Conservation (phyloP, 163 green algal genomes). For the Scenedesmus sp. region DNA sequence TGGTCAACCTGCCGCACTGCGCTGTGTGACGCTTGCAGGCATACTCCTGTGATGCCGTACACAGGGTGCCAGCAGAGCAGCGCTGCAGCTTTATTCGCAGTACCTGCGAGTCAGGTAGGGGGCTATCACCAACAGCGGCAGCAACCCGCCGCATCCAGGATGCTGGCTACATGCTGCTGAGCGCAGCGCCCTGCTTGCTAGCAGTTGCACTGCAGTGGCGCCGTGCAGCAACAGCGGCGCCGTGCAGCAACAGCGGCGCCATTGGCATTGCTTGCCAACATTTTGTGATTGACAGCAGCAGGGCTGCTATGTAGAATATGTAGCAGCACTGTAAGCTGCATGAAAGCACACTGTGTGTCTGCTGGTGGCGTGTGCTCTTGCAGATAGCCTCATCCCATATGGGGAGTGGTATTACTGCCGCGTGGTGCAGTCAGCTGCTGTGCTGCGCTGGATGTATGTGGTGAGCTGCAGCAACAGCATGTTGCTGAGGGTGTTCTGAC, state of each 20-base stretch:
- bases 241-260: not conserved
- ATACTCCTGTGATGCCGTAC: slow-evolving; percentile 46
- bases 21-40: not conserved
- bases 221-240: not conserved
- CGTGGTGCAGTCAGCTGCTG: not conserved
- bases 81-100: slow-evolving; percentile 29
- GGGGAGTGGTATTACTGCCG: slow-evolving; percentile 53
- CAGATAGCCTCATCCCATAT: slow-evolving; percentile 56
- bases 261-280: not conserved
- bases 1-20: not conserved
- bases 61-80: slow-evolving; percentile 25
- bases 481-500: too few relatives aligned
- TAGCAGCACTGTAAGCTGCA: too few relatives aligned
- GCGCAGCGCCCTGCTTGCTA: not conserved
- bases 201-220: not conserved
- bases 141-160: not conserved
- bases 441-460: slow-evolving; percentile 22
- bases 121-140: not conserved
- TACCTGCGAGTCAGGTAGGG: slow-evolving; percentile 31
- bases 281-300: not conserved
- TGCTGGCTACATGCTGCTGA: not conserved
- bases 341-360: too few relatives aligned
- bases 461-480: not conserved
- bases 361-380: not conserved
- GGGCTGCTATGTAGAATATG: not conserved